A percentile compares a stretch with the other conserved stretches of the same genome.
These are phyloP conservation scores for Annona cherimola DNA, from an alignment of 164 flowering plant species.

Conservation along the genomic window DNA sequence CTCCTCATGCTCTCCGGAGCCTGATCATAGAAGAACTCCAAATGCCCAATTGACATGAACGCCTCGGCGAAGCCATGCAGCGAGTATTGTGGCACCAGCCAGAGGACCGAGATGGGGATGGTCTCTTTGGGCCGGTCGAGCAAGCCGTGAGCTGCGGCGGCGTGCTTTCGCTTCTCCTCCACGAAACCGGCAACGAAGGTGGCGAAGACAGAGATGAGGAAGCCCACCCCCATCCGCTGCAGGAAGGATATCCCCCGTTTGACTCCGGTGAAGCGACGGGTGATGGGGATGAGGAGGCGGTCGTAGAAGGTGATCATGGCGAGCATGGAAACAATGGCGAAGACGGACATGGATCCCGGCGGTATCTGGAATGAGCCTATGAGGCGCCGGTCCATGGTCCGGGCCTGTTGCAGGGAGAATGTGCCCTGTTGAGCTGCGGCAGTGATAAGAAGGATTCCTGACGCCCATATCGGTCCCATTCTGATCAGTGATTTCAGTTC, in stretches of 20 bases:
- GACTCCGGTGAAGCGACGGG: slow-evolving; percentile 57
- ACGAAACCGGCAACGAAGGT: slow-evolving; percentile 65
- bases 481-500: slow-evolving; percentile 68
- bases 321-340: slow-evolving; percentile 58
- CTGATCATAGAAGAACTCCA: slow-evolving; percentile 74
- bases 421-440: slow-evolving; percentile 72
- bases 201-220: slow-evolving; percentile 52
- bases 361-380: slow-evolving; percentile 64
- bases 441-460: slow-evolving; percentile 66
- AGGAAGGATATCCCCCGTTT: slow-evolving; percentile 73
- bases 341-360: slow-evolving; percentile 72
- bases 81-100: slow-evolving; percentile 69
- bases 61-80: slow-evolving; percentile 80
- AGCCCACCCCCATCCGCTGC: slow-evolving; percentile 72
- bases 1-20: slow-evolving; percentile 78
- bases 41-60: slow-evolving; percentile 71
- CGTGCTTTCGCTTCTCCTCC: slow-evolving; percentile 52
- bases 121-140: slow-evolving; percentile 19
- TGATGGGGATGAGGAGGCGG: slow-evolving; percentile 48
- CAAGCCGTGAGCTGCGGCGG: slow-evolving; percentile 36
- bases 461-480: slow-evolving; percentile 87
- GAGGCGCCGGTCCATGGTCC: slow-evolving; percentile 63
- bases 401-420: slow-evolving; percentile 73
- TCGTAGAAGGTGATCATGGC: slow-evolving; percentile 57
- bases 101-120: slow-evolving; percentile 53